Conservation (phyloP, 2,329 filamentous ascomycete genomes). For the Diaporthe sp. region DNA sequence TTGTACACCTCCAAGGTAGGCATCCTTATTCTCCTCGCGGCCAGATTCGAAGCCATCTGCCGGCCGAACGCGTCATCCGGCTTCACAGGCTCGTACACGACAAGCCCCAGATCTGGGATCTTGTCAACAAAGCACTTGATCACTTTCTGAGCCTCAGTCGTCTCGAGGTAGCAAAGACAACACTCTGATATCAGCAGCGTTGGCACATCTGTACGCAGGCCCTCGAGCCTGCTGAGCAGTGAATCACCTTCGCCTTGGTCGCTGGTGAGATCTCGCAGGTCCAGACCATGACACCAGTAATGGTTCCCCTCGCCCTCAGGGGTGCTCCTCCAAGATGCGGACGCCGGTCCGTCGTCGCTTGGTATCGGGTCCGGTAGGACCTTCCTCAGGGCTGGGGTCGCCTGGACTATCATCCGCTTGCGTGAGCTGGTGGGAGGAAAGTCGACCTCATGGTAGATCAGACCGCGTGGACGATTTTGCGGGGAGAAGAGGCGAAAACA, state of each 20-base stretch:
- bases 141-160: conserved; percentile 72
- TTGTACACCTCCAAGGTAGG: conserved; percentile 84
- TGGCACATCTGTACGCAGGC: conserved; percentile 69
- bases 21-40: conserved; percentile 83
- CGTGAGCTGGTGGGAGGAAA: conserved; percentile 79
- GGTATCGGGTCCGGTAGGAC: conserved; percentile 52
- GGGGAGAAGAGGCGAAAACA: conserved; percentile 79
- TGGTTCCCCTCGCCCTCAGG: conserved; percentile 53
- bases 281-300: conserved; percentile 74
- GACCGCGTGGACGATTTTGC: conserved; percentile 47
- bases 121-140: conserved; percentile 72
- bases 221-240: conserved; percentile 38
- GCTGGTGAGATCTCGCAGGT: conserved; percentile 72
- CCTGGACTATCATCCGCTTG: conserved; percentile 70
- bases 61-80: conserved; percentile 88
- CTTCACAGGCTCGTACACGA: conserved; percentile 91
- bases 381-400: conserved; percentile 56
- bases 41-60: conserved; percentile 93
- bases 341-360: conserved; percentile 34
- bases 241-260: conserved; percentile 29
- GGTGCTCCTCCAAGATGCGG: conserved; percentile 56
- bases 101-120: conserved; percentile 65
- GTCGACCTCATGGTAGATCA: conserved; percentile 93
- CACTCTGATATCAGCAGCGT: conserved; percentile 95
- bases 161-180: conserved; percentile 89